Base-by-base conservation (phyloP, 345 rosid genomes). In the Schrenkiella parvula region DNA sequence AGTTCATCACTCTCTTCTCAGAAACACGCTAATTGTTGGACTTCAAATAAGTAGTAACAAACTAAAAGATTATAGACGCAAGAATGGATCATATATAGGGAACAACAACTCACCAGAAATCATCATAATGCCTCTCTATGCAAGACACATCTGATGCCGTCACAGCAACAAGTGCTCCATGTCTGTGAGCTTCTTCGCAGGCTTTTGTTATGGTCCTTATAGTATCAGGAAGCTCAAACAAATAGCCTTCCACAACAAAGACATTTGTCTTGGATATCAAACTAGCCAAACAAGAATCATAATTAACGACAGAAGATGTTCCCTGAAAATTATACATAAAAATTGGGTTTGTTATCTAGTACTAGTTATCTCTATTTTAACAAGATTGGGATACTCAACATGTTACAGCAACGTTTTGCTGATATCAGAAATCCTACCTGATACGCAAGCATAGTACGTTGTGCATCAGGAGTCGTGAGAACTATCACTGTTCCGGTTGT, bases 401-500 rank as follows among this genome's bases (percentile, higher is more conserved):
- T 23, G 3, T 14, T 70, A 62, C 34, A 26, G 39, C 7, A 48
- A 13, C 38, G 15, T n/a, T 41, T 13, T 26, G 9, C n/a, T 4
- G n/a, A 3, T 3, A 38, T 37, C 5, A 13, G 21, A 51, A 67
- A 51, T 23, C 41, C 4, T 52, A 93, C 97, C 93, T 82, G 96
- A 79, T 93, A 91, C 1, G 97, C 87, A 82, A 93, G 98, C 98
- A 93, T 93, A 17, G 98, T 84, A 70, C 97, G 89, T 56, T 93
- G 97, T 39, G 98, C 98, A 82, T 91, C 97, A 47, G 95, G 91
- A 66, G 98, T 89, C 22, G 98, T 93, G 44, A 93, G 90, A 80
- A 93, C 96, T 53, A 93, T 93, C 78, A 93, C 98, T 4, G 98
- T 91, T 76, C 98, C 98, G 0, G 97, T 93, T 21, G 98, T 91